Evolutionary conservation across 2,329 filamentous ascomycete species (phyloP), one percentile per base, ranked within the genome.

Genomic region (Metarhizium sp.): DNA sequence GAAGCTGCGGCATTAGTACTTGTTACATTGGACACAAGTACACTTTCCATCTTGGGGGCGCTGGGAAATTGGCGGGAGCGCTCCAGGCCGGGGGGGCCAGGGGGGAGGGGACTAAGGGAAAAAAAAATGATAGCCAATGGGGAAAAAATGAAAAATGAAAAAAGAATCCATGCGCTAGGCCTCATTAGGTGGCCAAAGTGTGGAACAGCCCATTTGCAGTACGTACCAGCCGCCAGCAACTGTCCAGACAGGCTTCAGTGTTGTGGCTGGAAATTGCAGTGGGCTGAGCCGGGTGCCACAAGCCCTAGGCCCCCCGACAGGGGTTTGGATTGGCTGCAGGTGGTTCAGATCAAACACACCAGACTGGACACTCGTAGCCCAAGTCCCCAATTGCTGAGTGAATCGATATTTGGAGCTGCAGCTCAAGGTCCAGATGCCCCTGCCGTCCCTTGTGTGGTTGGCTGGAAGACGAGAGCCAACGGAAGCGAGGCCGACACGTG

Each of bases 181-280:
- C 47, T 10, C 20, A 36, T 50, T 54, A 6, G 45, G 18, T 11
- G 25, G 11, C 25, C 25, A 48, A 25, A 25, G 25, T 43, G 16
- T 51, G 42, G 42, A 20, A 32, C 20, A 48, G 13, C 25, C 25
- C 25, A 25, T 25, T 25, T 25, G 25, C 4, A 25, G 25, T 25
- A 25, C 25, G 25, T 25, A 25, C 25, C 25, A 25, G 25, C 3
- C 25, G 25, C 25, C 25, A 25, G 25, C 25, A 25, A 25, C 25
- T 25, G 25, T 25, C 25, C 25, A 25, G 25, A 25, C 25, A 8
- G 8, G 51, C 16, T 53, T 25, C 20, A 25, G 3, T 25, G 20
- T 25, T 29, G 55, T 51, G 51, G 43, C 52, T 57, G 55, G 55
- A 57, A 52, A 57, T 57, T 57, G 52, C 55, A 57, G 55, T 57